Base-by-base conservation (phyloP, 805 yeast species). In the Starmera amethionina region DNA sequence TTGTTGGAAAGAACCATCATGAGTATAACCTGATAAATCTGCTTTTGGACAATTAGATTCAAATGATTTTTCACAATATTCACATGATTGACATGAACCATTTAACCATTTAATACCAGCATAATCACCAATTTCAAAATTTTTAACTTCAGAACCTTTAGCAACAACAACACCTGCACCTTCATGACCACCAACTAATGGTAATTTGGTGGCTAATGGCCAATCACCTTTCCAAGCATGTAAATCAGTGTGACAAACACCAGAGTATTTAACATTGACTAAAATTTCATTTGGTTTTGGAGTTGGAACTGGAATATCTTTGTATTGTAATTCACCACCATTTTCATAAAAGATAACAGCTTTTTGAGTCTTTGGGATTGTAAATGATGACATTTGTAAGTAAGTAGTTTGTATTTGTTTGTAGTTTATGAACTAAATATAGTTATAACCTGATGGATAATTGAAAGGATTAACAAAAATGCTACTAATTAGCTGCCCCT, bases 1-100 rank as follows among this genome's bases (percentile, higher is more conserved):
- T 55, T 75, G 71, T 60, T 73, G 78, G 74, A 73, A 82, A 16
- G 88, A 75, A 46, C 94, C 94, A 59, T 84, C 87, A 55, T 77
- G 80, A 39, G 82, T 75, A 70, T 74, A 77, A 56, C 87, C 87
- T 32, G 83, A 63, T 52, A 79, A 68, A 53, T 75, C 82, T 33
- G 83, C 82, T 6, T 72, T 56, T 35, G 73, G 67, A 66, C 87
- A 81, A 67, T 80, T 73, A 38, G 79, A 63, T 62, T 75, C 82
- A 55, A 64, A 56, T 48, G 72, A 64, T 44, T 59, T 61, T 55
- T 72, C 71, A 61, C 82, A 75, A 63, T 60, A 70, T 59, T 75
- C 82, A 63, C 82, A 75, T 34, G 65, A 47, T 71, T 72, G 62
- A 62, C 82, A 75, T 32, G 79, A 72, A 49, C 79, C 76, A 60